phyloP scores from a whole-genome alignment of 2,329 filamentous ascomycete species.

The Arthrobotrys musiformis region DNA sequence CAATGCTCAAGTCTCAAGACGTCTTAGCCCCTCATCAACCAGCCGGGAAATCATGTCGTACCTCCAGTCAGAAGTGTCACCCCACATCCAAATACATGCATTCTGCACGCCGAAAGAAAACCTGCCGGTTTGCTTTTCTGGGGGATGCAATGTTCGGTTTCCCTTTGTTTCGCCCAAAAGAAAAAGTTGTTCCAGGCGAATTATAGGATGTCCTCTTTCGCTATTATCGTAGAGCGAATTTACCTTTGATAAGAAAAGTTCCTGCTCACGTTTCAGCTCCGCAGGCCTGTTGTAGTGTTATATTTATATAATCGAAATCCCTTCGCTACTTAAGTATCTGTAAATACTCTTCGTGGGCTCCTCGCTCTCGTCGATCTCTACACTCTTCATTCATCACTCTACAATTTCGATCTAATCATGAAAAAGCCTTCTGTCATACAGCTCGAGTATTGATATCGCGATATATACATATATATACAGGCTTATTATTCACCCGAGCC shows the following conservation, averaged over 20 bases:
- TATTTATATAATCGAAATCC: constrained; percentile 38
- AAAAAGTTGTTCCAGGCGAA: not conserved
- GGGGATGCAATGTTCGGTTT: constrained; percentile 12
- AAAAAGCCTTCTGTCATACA: no score
- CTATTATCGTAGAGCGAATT: constrained; percentile 30
- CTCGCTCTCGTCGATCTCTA: no score
- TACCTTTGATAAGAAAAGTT: constrained; percentile 39
- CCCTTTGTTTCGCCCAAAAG: not conserved
- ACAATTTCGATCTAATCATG: no score
- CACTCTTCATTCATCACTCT: no score
- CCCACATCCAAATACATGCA: constrained; percentile 23
- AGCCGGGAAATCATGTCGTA: constrained; percentile 30
- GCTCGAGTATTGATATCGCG: no score
- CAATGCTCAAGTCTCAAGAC: not conserved
- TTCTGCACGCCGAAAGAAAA: constrained; percentile 17
- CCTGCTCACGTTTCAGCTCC: not conserved
- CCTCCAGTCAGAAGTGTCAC: constrained; percentile 15
- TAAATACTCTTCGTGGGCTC: no score
- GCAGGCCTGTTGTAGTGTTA: constrained; percentile 6
- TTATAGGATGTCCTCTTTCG: not conserved
- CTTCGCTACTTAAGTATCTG: constrained; percentile 12
- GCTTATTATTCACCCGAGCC: not conserved
- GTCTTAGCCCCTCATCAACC: constrained; percentile 29
- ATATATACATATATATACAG: no score
- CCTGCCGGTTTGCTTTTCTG: constrained; percentile 47